Conservation (phyloP, 2,329 filamentous ascomycete species). For the Alternaria novae-zelandiae region DNA sequence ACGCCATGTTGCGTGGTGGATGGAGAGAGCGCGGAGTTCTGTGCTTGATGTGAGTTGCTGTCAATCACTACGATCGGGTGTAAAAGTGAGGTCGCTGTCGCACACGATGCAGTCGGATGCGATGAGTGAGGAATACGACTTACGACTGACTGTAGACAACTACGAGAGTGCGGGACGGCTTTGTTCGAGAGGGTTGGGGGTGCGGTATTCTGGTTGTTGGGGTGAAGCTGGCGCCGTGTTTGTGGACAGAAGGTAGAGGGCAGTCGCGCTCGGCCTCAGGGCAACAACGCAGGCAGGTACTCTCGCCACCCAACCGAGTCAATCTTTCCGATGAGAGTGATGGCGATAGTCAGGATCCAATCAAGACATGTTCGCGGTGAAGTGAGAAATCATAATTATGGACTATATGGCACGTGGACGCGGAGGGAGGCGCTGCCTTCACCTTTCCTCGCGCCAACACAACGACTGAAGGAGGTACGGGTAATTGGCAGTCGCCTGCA, state of each 20-base stretch:
- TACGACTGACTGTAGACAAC: background rate
- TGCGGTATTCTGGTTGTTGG: background rate
- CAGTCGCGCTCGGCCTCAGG: background rate
- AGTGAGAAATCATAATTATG: background rate
- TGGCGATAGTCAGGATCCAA: background rate
- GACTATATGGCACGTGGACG: background rate
- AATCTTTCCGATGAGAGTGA: background rate
- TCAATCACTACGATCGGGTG: background rate
- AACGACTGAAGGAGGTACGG: background rate
- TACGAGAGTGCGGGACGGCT: background rate
- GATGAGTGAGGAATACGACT: background rate
- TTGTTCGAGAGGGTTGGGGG: background rate
- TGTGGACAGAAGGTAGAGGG: background rate
- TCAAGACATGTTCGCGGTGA: background rate
- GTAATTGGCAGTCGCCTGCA: background rate
- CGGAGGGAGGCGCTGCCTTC: background rate
- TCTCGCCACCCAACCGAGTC: background rate
- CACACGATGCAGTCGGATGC: background rate
- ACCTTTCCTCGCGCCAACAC: background rate
- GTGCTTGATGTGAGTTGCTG: background rate
- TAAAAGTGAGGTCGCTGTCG: background rate
- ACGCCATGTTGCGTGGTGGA: constrained; percentile 7
- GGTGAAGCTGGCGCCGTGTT: background rate
- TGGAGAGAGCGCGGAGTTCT: background rate
- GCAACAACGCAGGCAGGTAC: constrained; percentile 1